Percentiles rank a stretch among this genome's conserved stretches.
Conservation (phyloP, 1,284 basidiomycete species). For the Cutaneotrichosporon sp. region DNA sequence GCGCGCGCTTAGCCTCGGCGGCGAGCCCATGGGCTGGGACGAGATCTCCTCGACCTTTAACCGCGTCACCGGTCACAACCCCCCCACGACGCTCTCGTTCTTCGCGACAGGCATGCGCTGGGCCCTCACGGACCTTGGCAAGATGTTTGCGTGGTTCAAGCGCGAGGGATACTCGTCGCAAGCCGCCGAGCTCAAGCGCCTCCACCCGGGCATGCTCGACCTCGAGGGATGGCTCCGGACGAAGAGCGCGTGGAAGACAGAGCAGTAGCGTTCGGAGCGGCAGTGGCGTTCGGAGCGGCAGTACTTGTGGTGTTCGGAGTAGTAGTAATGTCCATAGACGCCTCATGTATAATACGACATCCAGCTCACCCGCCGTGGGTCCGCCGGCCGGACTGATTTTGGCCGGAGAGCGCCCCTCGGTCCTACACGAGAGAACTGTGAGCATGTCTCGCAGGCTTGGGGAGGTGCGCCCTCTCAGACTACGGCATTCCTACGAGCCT, state of each 20-base stretch:
- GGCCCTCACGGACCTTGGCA: slow-evolving; percentile 11
- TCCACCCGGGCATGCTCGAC: slow-evolving; percentile 18
- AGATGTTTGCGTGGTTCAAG: slow-evolving; percentile 23
- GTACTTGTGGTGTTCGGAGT: too few species aligned
- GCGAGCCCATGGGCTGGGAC: slow-evolving; percentile 27
- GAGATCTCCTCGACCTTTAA: slow-evolving; percentile 25
- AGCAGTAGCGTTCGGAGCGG: slow-evolving; percentile 7
- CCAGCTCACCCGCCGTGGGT: too few species aligned
- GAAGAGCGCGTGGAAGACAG: slow-evolving; percentile 10
- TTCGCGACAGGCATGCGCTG: neutral
- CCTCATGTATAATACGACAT: too few species aligned
- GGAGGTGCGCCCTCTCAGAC: too few species aligned
- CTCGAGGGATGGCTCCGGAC: slow-evolving; percentile 18
- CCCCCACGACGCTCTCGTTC: slow-evolving; percentile 25
- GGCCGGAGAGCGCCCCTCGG: too few species aligned
- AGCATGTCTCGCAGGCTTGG: too few species aligned
- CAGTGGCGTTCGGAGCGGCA: too few species aligned
- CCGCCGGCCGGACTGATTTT: too few species aligned
- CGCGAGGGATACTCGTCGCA: slow-evolving; percentile 19
- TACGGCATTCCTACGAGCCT: too few species aligned
- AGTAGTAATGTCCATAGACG: too few species aligned
- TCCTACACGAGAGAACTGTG: too few species aligned
- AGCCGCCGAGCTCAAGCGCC: slow-evolving; percentile 10
- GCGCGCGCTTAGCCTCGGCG: slow-evolving; percentile 28
- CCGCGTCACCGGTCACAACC: slow-evolving; percentile 20